Base-by-base conservation (phyloP, 306 rosid species). In the Medicago lupulina region DNA sequence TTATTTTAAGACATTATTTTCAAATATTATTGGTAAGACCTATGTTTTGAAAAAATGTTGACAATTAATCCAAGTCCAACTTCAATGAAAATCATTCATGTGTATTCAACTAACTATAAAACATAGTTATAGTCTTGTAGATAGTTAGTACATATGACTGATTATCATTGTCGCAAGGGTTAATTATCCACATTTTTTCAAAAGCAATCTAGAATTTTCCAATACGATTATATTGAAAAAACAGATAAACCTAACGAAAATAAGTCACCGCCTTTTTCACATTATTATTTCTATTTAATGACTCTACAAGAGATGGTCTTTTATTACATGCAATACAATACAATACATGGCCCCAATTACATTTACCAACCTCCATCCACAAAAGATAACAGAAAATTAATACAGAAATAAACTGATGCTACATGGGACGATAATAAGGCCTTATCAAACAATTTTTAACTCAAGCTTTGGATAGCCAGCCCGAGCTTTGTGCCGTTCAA, bases 401-500 rank as follows among this genome's bases (percentile, higher is more conserved):
- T 63, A 61, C 78, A 72, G 53, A 74, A 41, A 76, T 49, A 77
- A 66, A 60, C 5, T 74, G 23, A 60, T 53, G 41, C 62, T 9
- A 39, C 36, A 54, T 47, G 75, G 63, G 43, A 38, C 18, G 17
- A 77, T 57, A 59, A 19, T 16, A 44, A 40, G 15, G 62, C 74
- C 25, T 38, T 23, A 49, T 92, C 97, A 92, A 70, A 88, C 80
- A 21, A 93, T 80, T 83, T 81, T 89, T 81, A 91, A 72, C 19
- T 88, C 90, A 50, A 88, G 96, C 51, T 89, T 81, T 8, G 96
- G 84, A 75, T 80, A 81, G 58, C 98, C 97, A 77, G 85, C 89
- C 68, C 19, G 84, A 61, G 85, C 89, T 83, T 89, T 93, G 85
- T 91, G 86, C 88, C 84, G 82, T 78, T 91, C 98, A 25, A 91